Conservation (phyloP, 2,329 filamentous ascomycete genomes). For the Eurotiales sp. region DNA sequence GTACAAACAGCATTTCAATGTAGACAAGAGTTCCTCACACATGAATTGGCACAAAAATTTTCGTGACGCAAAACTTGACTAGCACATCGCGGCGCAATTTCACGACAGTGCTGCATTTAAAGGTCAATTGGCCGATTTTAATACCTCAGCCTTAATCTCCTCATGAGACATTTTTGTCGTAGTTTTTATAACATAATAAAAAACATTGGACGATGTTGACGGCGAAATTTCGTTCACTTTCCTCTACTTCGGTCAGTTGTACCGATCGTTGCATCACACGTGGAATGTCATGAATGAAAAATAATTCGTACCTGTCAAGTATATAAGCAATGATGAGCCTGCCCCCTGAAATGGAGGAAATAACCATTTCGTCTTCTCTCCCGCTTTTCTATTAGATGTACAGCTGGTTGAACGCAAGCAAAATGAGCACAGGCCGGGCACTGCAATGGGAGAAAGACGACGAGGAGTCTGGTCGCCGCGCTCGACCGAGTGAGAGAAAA, state of each 20-base stretch:
- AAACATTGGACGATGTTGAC: background rate
- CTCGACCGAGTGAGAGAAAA: conserved; percentile 5
- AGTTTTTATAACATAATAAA: background rate
- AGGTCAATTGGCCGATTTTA: background rate
- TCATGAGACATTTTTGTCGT: background rate
- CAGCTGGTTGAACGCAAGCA: background rate
- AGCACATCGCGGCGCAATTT: background rate
- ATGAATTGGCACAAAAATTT: too few relatives aligned
- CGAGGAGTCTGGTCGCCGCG: conserved; percentile 9
- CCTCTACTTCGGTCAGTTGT: background rate
- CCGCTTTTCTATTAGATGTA: background rate
- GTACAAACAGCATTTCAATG: too few relatives aligned
- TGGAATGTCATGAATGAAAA: too few relatives aligned
- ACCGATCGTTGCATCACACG: too few relatives aligned
- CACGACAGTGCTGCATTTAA: too few relatives aligned
- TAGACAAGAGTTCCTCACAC: too few relatives aligned
- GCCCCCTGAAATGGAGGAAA: background rate
- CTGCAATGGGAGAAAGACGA: conserved; percentile 13
- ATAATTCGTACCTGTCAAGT: too few relatives aligned
- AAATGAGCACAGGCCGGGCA: background rate
- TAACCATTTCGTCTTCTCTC: background rate
- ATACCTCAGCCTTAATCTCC: background rate
- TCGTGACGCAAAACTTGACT: too few relatives aligned
- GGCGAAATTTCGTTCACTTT: too few relatives aligned
- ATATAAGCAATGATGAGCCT: too few relatives aligned